These are phyloP conservation scores for Biscutella laevigata DNA, from an alignment of 441 rosid genomes.

Conservation along the genomic window DNA sequence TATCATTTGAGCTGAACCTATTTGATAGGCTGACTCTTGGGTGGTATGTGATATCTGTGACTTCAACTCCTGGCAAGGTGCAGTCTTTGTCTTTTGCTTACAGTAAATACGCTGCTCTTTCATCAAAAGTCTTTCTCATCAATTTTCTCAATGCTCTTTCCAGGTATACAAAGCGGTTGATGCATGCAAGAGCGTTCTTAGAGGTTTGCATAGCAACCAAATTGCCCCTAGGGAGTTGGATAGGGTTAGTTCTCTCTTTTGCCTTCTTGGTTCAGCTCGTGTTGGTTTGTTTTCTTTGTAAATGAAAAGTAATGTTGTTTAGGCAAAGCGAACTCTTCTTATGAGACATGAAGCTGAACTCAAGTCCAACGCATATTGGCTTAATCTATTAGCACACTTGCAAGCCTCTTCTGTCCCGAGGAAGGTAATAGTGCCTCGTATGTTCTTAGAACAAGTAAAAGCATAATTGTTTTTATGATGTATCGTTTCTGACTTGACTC, in stretches of 20 bases:
- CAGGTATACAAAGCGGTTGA: constrained; percentile 95
- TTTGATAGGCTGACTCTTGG: constrained; percentile 95
- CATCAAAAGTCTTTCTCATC: constrained; percentile 10
- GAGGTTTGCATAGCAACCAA: constrained; percentile 85
- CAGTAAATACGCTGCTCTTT: background rate
- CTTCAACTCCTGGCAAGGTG: constrained; percentile 97
- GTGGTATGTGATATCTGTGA: constrained; percentile 98
- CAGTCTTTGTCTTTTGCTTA: constrained; percentile 17
- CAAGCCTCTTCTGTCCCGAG: constrained; percentile 95
- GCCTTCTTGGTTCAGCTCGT: constrained; percentile 2
- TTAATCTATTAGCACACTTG: constrained; percentile 89
- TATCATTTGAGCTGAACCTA: constrained; percentile 92
- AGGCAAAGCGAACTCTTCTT: constrained; percentile 93
- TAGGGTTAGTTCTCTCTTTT: constrained; percentile 55
- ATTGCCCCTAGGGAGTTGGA: constrained; percentile 85
- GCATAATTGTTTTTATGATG: background rate
- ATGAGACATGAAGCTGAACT: constrained; percentile 99
- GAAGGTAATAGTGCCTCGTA: constrained; percentile 43
- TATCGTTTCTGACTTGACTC: background rate
- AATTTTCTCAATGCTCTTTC: constrained; percentile 16
- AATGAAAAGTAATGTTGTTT: constrained; percentile 18
- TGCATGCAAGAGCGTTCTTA: constrained; percentile 93
- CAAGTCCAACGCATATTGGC: constrained; percentile 99
- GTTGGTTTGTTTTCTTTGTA: background rate
- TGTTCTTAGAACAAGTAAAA: background rate